Evolutionary conservation across 2,329 filamentous ascomycete genomes (phyloP).

Genomic region (Neonectria neomacrospora): DNA sequence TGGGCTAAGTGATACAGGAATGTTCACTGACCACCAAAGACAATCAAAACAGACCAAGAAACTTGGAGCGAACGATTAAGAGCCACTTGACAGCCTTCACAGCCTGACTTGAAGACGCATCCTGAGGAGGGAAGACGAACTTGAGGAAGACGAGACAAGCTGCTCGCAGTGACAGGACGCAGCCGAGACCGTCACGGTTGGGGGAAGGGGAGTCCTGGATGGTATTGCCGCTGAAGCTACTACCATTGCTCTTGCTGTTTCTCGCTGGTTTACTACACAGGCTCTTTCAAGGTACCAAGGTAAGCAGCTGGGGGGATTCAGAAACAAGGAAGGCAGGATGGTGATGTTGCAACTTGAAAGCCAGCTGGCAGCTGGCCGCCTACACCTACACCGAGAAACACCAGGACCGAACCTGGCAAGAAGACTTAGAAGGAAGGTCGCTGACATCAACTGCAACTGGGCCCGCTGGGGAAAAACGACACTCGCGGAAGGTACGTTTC

Average conservation of each 20-base stretch:
- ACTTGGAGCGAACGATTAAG: conserved; percentile 30
- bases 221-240: neutral
- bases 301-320: neutral
- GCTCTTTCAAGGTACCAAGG: neutral
- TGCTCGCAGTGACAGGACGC: neutral
- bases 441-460: neutral
- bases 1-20: conserved; percentile 35
- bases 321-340: neutral
- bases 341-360: neutral
- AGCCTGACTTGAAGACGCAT: conserved; percentile 31
- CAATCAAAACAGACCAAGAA: conserved; percentile 37
- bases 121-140: conserved; percentile 24
- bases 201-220: neutral
- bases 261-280: no score
- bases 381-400: neutral
- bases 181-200: neutral
- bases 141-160: conserved; percentile 1
- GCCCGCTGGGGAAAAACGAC: neutral
- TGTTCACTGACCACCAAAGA: conserved; percentile 33
- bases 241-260: neutral
- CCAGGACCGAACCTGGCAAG: neutral
- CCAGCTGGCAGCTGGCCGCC: neutral
- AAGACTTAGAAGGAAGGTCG: neutral
- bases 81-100: conserved; percentile 37
- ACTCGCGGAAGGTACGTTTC: neutral